Evolutionary conservation across 1,139 yeast genomes (phyloP).

Genomic region (Suhomyces kunorum): DNA sequence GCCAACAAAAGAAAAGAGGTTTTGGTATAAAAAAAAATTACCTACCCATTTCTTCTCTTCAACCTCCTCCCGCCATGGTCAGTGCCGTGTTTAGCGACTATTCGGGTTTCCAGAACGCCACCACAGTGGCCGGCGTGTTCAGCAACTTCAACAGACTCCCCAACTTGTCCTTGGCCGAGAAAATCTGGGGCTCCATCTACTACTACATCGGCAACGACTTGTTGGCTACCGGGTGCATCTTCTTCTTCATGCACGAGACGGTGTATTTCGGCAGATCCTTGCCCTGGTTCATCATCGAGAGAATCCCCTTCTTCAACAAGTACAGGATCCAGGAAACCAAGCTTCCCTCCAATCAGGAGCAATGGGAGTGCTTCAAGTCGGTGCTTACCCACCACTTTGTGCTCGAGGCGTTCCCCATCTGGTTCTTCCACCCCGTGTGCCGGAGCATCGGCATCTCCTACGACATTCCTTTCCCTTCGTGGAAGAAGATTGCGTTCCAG

Average conservation of each 20-base stretch:
- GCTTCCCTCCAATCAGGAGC: slow-evolving; percentile 43
- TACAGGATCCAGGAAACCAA: slow-evolving; percentile 49
- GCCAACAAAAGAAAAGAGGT: slow-evolving; percentile 7
- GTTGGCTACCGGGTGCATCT: slow-evolving; percentile 48
- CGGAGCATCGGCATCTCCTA: slow-evolving; percentile 40
- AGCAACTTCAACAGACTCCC: slow-evolving; percentile 36
- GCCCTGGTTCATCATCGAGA: slow-evolving; percentile 49
- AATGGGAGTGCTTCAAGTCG: slow-evolving; percentile 51
- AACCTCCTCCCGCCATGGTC: slow-evolving; percentile 6
- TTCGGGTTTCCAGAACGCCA: slow-evolving; percentile 40
- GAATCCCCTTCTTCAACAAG: slow-evolving; percentile 42
- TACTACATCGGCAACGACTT: slow-evolving; percentile 44
- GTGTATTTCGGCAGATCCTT: slow-evolving; percentile 49
- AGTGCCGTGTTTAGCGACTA: slow-evolving; percentile 42
- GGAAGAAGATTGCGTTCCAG: slow-evolving; percentile 32
- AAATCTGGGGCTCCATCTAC: slow-evolving; percentile 47
- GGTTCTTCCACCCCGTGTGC: slow-evolving; percentile 52
- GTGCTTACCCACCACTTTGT: slow-evolving; percentile 47
- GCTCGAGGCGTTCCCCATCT: slow-evolving; percentile 50
- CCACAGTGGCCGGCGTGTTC: slow-evolving; percentile 40
- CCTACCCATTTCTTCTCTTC: neutral
- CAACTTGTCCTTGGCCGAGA: slow-evolving; percentile 33
- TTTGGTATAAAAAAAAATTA: too few relatives aligned
- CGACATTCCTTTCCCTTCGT: slow-evolving; percentile 43
- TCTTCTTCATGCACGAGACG: slow-evolving; percentile 44